phyloP scores from a whole-genome alignment of 176 grass and related monocot species.

The Metroxylon sagu region DNA sequence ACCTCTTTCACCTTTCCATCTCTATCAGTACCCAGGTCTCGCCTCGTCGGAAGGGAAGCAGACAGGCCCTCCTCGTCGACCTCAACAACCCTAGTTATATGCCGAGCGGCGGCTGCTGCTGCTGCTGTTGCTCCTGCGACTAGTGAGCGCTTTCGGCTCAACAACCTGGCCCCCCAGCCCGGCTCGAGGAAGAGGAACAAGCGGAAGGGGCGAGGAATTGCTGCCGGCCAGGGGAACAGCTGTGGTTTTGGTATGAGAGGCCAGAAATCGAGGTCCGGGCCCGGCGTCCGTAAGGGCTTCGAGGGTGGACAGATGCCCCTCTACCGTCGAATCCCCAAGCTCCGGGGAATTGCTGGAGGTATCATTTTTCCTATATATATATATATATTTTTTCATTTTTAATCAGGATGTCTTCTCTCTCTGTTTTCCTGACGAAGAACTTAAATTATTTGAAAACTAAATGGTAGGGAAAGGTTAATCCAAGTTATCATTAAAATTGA shows the following conservation, averaged over 20 bases:
- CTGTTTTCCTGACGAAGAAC: too few relatives aligned
- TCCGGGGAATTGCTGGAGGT: conserved; percentile 89
- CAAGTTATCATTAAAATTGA: too few relatives aligned
- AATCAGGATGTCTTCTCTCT: too few relatives aligned
- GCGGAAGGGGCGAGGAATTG: conserved; percentile 80
- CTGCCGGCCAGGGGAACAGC: conserved; percentile 90
- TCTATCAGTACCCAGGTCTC: conserved; percentile 5
- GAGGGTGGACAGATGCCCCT: conserved; percentile 97
- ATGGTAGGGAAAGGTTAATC: too few relatives aligned
- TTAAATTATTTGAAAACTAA: too few relatives aligned
- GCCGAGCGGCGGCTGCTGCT: conserved; percentile 6
- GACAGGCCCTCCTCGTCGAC: too few relatives aligned
- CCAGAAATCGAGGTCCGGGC: conserved; percentile 85
- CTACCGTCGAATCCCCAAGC: conserved; percentile 88
- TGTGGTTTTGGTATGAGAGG: conserved; percentile 93
- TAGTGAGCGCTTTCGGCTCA: conserved; percentile 54
- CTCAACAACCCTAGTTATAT: background rate
- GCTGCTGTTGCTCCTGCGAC: conserved; percentile 7
- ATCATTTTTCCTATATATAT: background rate
- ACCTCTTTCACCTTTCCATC: conserved; percentile 10
- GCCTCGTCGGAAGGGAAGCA: conserved; percentile 24
- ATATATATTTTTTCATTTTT: too few relatives aligned
- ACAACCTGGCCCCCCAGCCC: conserved; percentile 74
- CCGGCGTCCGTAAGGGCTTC: conserved; percentile 79
- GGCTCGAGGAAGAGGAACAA: conserved; percentile 56